Evolutionary conservation across 768 basidiomycete species (phyloP), one percentile per base, ranked within the genome.

Genomic region (Leccinum sublutescens): DNA sequence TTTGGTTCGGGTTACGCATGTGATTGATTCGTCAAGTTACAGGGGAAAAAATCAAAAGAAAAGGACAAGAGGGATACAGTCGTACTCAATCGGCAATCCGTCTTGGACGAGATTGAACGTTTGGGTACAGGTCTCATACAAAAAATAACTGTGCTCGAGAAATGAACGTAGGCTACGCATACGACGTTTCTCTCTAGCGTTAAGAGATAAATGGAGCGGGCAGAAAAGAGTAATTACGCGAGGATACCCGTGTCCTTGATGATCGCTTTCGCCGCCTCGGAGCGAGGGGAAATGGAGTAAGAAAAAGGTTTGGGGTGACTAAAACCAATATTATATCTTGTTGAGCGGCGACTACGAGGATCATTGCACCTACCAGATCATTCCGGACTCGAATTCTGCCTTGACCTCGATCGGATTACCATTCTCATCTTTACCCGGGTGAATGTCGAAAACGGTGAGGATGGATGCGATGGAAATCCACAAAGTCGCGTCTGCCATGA

Each of bases 91-190:
- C 83, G 83, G 65, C 73, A 73, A 11, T 84, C 83, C 0, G 71
- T 97, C 3, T 68, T 95, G 51, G 77, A 75, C 17, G 95, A 98
- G 73, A 86, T 97, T 31, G 80, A 86, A 65, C 77, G 93, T 43
- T 68, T 96, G 49, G 95, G 93, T 2, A 65, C 76, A 15, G 89
- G 88, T 1, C 66, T 96, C 29, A 74, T 96, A 3, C 78, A 78
- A 68, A 77, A 75, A 57, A 79, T 86, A 52, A 66, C 50, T 2
- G 57, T 65, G 23, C 67, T 29, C 25, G 54, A 65, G 38, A 49
- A 52, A 33, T 56, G 49, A 38, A 27, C n/a, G 43, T 54, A 58
- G 58, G 51, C 10, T 52, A 8, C 10, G 4, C 45, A 49, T 58
- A 55, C 11, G 23, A 52, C 9, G 15, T 47, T 27, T 23, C 31